Evolutionary conservation across 225 moss, liverwort and hornwort genomes (phyloP), one percentile per base, ranked within the genome.

Genomic region (Anthoceros angustus): DNA sequence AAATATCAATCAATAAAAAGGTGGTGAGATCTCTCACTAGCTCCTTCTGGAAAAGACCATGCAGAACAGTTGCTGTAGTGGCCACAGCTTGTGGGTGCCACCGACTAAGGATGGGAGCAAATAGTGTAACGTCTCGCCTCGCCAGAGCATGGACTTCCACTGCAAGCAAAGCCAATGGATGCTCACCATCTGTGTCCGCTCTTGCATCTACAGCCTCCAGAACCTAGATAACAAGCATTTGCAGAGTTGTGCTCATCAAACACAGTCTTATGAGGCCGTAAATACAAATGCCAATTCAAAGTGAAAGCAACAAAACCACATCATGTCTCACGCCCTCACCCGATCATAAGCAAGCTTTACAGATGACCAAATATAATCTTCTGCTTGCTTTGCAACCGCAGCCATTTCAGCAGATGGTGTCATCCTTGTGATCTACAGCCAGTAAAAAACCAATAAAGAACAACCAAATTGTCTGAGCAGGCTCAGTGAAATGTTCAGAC

Each of bases 81-180:
- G 88, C 94, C 61, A 88, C 72, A 62, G 90, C 84, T 67, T 95
- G 83, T 63, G 90, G 88, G 65, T 95, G 86, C 94, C 94, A 95
- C 65, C 79, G 80, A 32, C 84, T 86, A 12, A 95, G 80, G 63
- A 95, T 81, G 61, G 90, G 90, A 41, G 84, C 80, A 79, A 79
- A 95, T 55, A 75, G 67, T 20, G 46, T 40, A 14, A 86, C 88
- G 83, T 95, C 94, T 66, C 81, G 83, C 79, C 83, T 88, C 24
- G 94, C 86, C 66, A 95, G 67, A 41, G 49, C 73, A 70, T 88
- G 79, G 32, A 95, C 86, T 72, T 84, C 75, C 63, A 72, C 78
- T 25, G 94, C 94, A 64, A 95, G 90, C 41, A 72, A 75, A 65
- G 94, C 85, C 65, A 95, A 74, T 12, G 94, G 90, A 74, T 95